phyloP scores from a whole-genome alignment of 2,329 filamentous ascomycete species.

The Lasiodiplodia citricola region DNA sequence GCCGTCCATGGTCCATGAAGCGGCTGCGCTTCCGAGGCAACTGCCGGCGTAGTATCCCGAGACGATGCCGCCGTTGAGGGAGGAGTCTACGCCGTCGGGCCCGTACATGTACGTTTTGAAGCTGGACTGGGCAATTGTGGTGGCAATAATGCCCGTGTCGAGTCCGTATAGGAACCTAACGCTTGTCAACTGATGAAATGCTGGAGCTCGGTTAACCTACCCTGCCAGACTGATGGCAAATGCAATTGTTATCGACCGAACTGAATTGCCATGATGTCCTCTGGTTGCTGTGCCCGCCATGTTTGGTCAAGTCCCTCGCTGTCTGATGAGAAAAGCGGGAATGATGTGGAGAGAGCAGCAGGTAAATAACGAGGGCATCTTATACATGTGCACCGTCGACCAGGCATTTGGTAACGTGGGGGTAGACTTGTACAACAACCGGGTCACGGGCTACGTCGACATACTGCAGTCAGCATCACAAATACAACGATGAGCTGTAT shows the following conservation, averaged over 20 bases:
- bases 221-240: background rate
- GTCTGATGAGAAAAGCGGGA: background rate
- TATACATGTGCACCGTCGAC: too few species aligned
- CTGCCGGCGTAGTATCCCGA: conserved; percentile 43
- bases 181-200: background rate
- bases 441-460: background rate
- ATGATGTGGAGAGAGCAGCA: background rate
- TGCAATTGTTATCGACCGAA: background rate
- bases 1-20: conserved; percentile 42
- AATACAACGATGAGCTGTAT: background rate
- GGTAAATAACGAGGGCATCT: background rate
- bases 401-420: too few species aligned
- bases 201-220: background rate
- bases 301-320: background rate
- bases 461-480: background rate
- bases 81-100: conserved; percentile 33
- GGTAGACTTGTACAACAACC: too few species aligned
- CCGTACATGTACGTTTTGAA: conserved; percentile 43
- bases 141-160: conserved; percentile 40
- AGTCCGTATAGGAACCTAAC: background rate
- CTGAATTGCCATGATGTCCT: conserved; percentile 13
- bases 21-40: conserved; percentile 37
- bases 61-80: conserved; percentile 39
- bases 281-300: background rate
- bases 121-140: conserved; percentile 40